Conservation (phyloP, 768 basidiomycete genomes). For the Chiua virens region DNA sequence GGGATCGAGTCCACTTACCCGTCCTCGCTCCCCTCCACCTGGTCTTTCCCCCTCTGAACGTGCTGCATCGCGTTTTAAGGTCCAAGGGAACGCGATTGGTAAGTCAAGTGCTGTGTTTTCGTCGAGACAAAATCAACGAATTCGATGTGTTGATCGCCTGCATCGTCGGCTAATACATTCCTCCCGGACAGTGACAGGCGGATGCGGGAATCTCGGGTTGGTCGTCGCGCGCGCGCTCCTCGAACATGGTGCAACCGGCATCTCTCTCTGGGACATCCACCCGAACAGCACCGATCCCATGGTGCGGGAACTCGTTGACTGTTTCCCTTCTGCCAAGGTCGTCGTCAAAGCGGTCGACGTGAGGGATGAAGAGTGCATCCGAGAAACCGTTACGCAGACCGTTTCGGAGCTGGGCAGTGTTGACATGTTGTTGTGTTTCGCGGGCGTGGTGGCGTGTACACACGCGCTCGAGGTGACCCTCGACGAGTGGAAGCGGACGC, state of each 20-base stretch:
- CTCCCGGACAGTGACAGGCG: constrained; percentile 39
- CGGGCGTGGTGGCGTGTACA: constrained; percentile 38
- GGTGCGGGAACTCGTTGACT: constrained; percentile 22
- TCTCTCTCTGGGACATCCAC: constrained; percentile 28
- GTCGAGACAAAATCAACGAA: neutral
- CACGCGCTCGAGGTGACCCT: constrained; percentile 33
- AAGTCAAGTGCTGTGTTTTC: constrained; percentile 4
- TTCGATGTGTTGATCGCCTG: neutral
- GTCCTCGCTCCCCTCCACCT: constrained; percentile 19
- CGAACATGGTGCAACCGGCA: constrained; percentile 40
- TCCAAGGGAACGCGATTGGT: constrained; percentile 44
- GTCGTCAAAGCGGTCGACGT: constrained; percentile 37
- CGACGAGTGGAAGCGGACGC: constrained; percentile 37
- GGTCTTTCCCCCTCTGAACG: constrained; percentile 22
- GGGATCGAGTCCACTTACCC: constrained; percentile 34
- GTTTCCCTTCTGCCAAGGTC: constrained; percentile 33
- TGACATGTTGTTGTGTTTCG: constrained; percentile 43
- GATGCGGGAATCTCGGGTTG: constrained; percentile 41
- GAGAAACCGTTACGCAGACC: constrained; percentile 28
- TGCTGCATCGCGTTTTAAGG: constrained; percentile 36
- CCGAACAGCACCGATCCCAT: constrained; percentile 3
- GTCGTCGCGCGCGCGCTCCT: constrained; percentile 40
- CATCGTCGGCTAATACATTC: neutral
- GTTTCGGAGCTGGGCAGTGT: constrained; percentile 32
- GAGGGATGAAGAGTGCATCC: constrained; percentile 19